phyloP scores from a whole-genome alignment of 768 basidiomycete genomes.

The Austroboletus eburneus region DNA sequence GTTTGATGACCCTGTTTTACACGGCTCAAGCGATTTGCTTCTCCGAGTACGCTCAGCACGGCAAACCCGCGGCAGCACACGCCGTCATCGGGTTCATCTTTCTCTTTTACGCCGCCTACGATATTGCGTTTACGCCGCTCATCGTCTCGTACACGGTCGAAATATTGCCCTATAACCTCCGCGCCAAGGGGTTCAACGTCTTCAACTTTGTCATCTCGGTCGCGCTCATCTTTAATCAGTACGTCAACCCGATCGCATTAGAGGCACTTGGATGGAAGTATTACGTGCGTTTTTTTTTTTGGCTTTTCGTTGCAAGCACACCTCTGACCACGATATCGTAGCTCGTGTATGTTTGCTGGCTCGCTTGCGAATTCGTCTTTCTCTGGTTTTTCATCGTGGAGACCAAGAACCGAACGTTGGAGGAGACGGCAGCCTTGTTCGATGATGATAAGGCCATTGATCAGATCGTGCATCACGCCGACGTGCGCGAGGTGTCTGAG shows the following conservation, averaged over 20 bases:
- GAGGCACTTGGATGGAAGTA: slow-evolving; percentile 67
- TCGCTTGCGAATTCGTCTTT: slow-evolving; percentile 61
- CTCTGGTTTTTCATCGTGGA: slow-evolving; percentile 66
- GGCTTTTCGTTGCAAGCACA: neutral
- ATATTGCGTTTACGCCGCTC: slow-evolving; percentile 82
- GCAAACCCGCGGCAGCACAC: slow-evolving; percentile 47
- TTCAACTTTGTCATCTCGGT: slow-evolving; percentile 77
- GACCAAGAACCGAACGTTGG: slow-evolving; percentile 69
- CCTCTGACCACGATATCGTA: slow-evolving; percentile 13
- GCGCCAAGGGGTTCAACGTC: slow-evolving; percentile 82
- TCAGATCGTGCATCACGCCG: slow-evolving; percentile 29
- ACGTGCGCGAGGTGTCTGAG: slow-evolving; percentile 12
- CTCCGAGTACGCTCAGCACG: slow-evolving; percentile 47
- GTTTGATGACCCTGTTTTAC: slow-evolving; percentile 65
- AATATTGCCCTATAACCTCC: slow-evolving; percentile 77
- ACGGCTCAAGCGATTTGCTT: slow-evolving; percentile 65
- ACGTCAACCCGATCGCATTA: slow-evolving; percentile 80
- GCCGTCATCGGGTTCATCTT: slow-evolving; percentile 82
- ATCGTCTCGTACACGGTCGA: slow-evolving; percentile 86
- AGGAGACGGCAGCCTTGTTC: slow-evolving; percentile 80
- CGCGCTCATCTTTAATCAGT: slow-evolving; percentile 86
- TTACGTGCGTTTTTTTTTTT: slow-evolving; percentile 42
- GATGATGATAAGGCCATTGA: slow-evolving; percentile 58
- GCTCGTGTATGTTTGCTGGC: slow-evolving; percentile 71
- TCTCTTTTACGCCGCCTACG: slow-evolving; percentile 75